Base-by-base conservation (phyloP, 805 yeast genomes). In the Candida germanica region DNA sequence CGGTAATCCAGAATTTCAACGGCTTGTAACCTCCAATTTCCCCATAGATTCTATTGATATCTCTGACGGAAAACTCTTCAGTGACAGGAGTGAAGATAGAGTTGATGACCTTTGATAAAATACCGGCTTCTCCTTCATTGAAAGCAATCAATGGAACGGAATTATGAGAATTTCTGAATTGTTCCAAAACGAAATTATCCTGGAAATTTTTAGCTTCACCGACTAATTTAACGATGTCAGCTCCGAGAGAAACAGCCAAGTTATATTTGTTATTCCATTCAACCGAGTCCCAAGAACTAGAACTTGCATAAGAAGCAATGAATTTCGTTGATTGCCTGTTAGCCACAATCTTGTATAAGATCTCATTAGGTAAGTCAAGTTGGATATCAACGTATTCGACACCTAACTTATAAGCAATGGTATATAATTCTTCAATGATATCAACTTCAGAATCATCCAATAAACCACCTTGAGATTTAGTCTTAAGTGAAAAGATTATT, bases 301-400 rank as follows among this genome's bases (percentile, higher is more conserved):
- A 50, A 17, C 85, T 94, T 9, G 68, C 54, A 39, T 80, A 75
- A 1, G 96, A 83, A 10, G 87, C 93, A 56, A 91, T 84, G 23
- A 91, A 65, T 51, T 76, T 76, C 11, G 95, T 80, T 56, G 66
- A 72, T 3, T 77, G 75, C 51, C 77, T 79, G 29, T 60, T 63
- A 15, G 70, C 64, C 29, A 77, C 61, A 11, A 87, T 59, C 13
- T 70, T 62, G 35, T 72, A 73, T 39, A 77, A 64, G 13, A 84
- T 54, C 4, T 64, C 69, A 28, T 65, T 71, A 6, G 94, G 83
- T 50, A 77, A 71, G 5, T 85, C 71, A 39, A 89, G 69, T 57
- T 88, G 94, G 35, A 91, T 61, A 49, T 89, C 96, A 48, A 89
- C 73, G 52, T 67, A 88, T 43, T 82, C 91, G 41, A 87, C 79